Percentiles rank a stretch among this genome's conserved stretches.
Conservation (phyloP, 225 moss, liverwort and hornwort species). For the Climacium dendroides region DNA sequence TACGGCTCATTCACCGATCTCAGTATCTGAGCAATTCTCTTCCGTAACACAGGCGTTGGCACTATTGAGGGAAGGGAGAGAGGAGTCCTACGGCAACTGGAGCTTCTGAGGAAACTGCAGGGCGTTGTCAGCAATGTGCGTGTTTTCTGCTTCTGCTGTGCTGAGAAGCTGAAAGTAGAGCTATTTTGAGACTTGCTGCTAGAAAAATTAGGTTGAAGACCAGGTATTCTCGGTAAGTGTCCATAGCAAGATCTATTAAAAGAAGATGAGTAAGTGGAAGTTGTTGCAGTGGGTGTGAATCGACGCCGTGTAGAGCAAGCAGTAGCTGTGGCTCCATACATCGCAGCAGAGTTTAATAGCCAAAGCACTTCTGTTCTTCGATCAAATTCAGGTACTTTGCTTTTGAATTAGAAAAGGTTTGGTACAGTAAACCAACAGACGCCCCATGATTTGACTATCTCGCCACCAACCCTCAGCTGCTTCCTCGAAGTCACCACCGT, state of each 20-base stretch:
- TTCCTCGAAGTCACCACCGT: neutral
- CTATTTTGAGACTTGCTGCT: neutral
- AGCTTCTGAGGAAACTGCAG: neutral
- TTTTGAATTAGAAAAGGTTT: neutral
- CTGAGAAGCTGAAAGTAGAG: neutral
- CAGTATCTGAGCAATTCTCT: neutral
- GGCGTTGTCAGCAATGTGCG: neutral
- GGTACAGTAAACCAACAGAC: neutral
- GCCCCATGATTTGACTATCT: neutral
- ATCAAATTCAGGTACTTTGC: neutral
- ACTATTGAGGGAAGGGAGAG: neutral
- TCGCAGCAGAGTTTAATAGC: neutral
- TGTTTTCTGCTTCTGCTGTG: neutral
- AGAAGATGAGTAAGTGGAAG: neutral
- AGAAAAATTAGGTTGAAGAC: neutral
- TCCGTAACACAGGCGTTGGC: neutral
- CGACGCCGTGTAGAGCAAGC: neutral
- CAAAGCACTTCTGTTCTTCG: neutral
- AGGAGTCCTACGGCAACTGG: neutral
- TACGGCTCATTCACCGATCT: conserved; percentile 26
- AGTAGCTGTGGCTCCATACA: conserved; percentile 17
- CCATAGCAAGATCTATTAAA: neutral
- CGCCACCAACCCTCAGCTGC: neutral
- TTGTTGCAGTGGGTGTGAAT: neutral
- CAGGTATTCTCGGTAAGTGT: neutral